Percentiles rank a stretch among this genome's conserved stretches.
Evolutionary conservation across 768 basidiomycete genomes (phyloP).

Genomic region (Cystobasidium ongulense): DNA sequence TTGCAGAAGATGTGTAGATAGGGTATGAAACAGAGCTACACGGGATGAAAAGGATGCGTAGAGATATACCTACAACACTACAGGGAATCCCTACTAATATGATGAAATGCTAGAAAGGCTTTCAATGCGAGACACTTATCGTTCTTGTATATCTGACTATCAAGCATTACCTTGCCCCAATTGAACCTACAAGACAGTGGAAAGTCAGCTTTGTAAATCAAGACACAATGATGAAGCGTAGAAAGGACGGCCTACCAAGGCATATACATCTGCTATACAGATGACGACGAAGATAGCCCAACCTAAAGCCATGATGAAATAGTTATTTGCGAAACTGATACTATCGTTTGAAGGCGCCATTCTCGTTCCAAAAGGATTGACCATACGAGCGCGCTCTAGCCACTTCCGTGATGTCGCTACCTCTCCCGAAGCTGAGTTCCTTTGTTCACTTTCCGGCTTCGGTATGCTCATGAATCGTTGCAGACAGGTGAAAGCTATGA

Average conservation of each 20-base stretch:
- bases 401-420: not conserved
- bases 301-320: constrained; percentile 18
- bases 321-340: constrained; percentile 31
- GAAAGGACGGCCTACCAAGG: constrained; percentile 17
- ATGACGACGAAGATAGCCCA: constrained; percentile 22
- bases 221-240: not conserved
- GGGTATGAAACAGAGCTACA: not conserved
- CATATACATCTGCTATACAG: constrained; percentile 31
- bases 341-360: not conserved
- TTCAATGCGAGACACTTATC: too few species aligned
- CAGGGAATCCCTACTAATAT: too few species aligned
- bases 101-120: too few species aligned
- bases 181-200: not conserved
- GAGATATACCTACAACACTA: not conserved
- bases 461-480: constrained; percentile 19
- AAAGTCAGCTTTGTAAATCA: not conserved
- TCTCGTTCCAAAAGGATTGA: constrained; percentile 26
- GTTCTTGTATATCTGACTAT: too few species aligned
- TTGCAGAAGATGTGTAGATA: too few species aligned
- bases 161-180: not conserved
- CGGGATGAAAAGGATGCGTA: not conserved
- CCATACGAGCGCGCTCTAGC: constrained; percentile 1
- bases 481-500: constrained; percentile 31
- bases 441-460: not conserved
- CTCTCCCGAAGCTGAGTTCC: not conserved